These are phyloP conservation scores for Thelephora terrestris DNA, from an alignment of 1,284 basidiomycete species.

Conservation along the genomic window DNA sequence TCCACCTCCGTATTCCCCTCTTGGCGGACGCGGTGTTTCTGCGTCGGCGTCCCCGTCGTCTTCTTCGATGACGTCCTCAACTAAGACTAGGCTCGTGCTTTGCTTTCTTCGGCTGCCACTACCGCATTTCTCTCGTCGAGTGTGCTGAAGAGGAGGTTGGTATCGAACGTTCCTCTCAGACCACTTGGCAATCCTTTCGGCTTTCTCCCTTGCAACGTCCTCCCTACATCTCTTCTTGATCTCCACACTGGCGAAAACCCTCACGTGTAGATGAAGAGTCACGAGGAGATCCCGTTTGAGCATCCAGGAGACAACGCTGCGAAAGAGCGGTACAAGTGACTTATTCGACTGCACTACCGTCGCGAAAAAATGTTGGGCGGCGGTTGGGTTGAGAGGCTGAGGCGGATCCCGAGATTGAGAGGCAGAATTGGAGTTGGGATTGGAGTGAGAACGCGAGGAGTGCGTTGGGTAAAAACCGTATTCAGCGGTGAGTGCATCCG, in stretches of 20 bases:
- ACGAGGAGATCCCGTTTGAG: conserved; percentile 79
- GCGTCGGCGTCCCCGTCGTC: background rate
- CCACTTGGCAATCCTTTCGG: conserved; percentile 19
- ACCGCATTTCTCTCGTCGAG: conserved; percentile 14
- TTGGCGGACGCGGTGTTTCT: conserved; percentile 6
- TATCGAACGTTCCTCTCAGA: background rate
- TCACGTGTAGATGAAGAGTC: conserved; percentile 78
- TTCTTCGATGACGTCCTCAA: background rate
- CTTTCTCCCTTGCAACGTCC: conserved; percentile 33
- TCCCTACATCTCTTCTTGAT: conserved; percentile 61
- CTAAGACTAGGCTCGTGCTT: conserved; percentile 1
- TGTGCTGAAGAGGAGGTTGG: conserved; percentile 13
- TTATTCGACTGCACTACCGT: conserved; percentile 53
- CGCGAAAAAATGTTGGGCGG: conserved; percentile 60
- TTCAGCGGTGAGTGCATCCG: no score
- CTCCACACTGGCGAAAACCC: conserved; percentile 70
- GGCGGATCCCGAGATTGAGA: no score
- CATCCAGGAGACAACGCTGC: conserved; percentile 88
- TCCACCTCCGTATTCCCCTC: conserved; percentile 17
- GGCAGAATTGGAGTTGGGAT: no score
- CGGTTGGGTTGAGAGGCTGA: background rate
- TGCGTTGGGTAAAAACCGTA: no score
- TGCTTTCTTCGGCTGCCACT: conserved; percentile 10
- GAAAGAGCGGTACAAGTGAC: conserved; percentile 61
- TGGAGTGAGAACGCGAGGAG: no score